A percentile compares a stretch with the other conserved stretches of the same genome.
These are phyloP conservation scores for Alternaria sp. DNA, from an alignment of 2,329 filamentous ascomycete species.

Conservation along the genomic window DNA sequence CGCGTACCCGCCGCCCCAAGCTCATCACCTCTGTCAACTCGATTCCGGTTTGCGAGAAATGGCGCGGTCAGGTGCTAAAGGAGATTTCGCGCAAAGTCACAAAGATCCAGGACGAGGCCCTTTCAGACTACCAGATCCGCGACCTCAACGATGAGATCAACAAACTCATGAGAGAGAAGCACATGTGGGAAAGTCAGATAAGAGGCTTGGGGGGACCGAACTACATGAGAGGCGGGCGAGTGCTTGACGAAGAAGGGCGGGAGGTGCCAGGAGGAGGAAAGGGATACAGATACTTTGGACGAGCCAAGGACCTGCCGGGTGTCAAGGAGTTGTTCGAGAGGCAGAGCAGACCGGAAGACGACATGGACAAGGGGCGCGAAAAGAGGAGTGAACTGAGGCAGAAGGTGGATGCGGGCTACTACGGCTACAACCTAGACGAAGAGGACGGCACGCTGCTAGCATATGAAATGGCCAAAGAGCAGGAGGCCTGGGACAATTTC, in stretches of 20 bases:
- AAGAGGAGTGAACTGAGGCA: conserved; percentile 72
- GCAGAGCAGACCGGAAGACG: conserved; percentile 45
- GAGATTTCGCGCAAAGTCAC: conserved; percentile 97
- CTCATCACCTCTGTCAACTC: conserved; percentile 84
- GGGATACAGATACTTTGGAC: conserved; percentile 85
- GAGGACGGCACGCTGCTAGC: conserved; percentile 81
- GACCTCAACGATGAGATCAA: conserved; percentile 99
- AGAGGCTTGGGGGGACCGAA: conserved; percentile 95
- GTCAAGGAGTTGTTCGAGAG: conserved; percentile 79
- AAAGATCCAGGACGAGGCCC: conserved; percentile 86
- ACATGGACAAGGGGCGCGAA: conserved; percentile 68
- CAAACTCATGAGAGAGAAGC: conserved; percentile 98
- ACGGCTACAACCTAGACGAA: conserved; percentile 91
- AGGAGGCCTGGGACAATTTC: conserved; percentile 76
- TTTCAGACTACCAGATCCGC: conserved; percentile 97
- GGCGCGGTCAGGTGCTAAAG: conserved; percentile 96
- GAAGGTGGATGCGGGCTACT: conserved; percentile 91
- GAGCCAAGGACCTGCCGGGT: conserved; percentile 86
- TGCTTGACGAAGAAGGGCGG: conserved; percentile 62
- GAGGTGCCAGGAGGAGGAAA: conserved; percentile 73
- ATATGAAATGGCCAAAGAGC: conserved; percentile 85
- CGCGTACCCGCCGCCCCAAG: conserved; percentile 87
- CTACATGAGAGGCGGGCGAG: conserved; percentile 77
- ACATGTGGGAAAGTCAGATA: conserved; percentile 98
- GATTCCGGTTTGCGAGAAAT: conserved; percentile 92